A percentile compares a stretch with the other conserved stretches of the same genome.
Evolutionary conservation across 192 early-diverging fungal genomes (phyloP).

Genomic region (Coemansia furcata): DNA sequence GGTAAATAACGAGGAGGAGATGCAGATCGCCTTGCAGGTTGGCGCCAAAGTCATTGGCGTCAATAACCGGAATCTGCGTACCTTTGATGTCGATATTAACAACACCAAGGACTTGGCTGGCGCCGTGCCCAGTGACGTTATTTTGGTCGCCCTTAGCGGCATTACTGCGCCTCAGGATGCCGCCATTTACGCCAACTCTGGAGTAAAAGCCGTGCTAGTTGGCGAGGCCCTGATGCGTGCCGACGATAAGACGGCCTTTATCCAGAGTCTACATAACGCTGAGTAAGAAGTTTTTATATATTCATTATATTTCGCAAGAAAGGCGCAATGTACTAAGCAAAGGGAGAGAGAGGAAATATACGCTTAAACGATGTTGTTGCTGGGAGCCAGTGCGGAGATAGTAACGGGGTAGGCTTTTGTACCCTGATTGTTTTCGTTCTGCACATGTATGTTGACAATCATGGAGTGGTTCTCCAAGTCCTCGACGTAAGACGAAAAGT

Average conservation of each 20-base stretch:
- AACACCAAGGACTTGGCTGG: conserved; percentile 76
- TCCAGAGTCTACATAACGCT: conserved; percentile 58
- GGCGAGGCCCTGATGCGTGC: conserved; percentile 95
- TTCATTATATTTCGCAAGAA: neutral
- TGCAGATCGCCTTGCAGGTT: conserved; percentile 76
- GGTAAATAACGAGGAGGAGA: conserved; percentile 89
- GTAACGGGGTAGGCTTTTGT: conserved; percentile 53
- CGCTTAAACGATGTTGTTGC: conserved; percentile 18
- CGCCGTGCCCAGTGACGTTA: conserved; percentile 64
- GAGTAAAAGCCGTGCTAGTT: conserved; percentile 81
- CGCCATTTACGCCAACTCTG: conserved; percentile 70
- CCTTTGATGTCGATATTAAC: conserved; percentile 91
- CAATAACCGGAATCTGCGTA: conserved; percentile 97
- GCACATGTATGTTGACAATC: conserved; percentile 56
- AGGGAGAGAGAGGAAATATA: neutral
- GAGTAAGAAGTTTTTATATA: neutral
- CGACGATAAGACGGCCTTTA: conserved; percentile 70
- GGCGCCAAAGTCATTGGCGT: conserved; percentile 92
- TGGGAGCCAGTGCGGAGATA: conserved; percentile 32
- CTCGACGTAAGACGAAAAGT: conserved; percentile 58
- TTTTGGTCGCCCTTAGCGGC: conserved; percentile 88
- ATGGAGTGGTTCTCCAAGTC: conserved; percentile 29
- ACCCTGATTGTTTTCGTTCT: conserved; percentile 54
- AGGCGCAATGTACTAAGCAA: conserved; percentile 3
- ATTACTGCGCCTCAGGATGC: conserved; percentile 84